Evolutionary conservation across 164 flowering plant species (phyloP).

Genomic region (Vitis rotundifolia): DNA sequence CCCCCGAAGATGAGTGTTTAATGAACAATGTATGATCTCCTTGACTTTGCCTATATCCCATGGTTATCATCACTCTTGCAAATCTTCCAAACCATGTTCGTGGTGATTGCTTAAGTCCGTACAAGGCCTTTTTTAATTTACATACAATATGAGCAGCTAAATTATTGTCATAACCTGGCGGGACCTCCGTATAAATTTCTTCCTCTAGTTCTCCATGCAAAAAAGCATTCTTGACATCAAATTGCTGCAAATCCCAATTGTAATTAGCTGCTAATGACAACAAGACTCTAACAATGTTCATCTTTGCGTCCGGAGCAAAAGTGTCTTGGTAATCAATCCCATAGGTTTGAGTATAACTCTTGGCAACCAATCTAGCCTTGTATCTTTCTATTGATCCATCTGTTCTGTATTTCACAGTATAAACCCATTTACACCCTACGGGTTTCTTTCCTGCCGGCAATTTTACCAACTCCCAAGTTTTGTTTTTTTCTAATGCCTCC

Average conservation of each 20-base stretch:
- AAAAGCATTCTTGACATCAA: slow-evolving; percentile 12
- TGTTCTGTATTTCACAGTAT: background rate
- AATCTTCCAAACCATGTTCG: slow-evolving; percentile 7
- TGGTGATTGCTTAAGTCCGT: slow-evolving; percentile 5
- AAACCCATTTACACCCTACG: too few species aligned
- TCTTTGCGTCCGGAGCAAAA: background rate
- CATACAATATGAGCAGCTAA: background rate
- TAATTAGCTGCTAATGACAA: background rate
- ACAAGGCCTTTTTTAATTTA: background rate
- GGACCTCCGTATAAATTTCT: slow-evolving; percentile 1
- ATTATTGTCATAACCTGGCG: background rate
- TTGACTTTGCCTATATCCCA: slow-evolving; percentile 7
- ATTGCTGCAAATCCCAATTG: background rate
- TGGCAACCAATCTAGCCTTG: slow-evolving; percentile 9
- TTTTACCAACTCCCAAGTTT: background rate
- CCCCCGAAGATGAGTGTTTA: background rate
- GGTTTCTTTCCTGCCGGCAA: too few species aligned
- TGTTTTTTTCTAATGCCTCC: slow-evolving; percentile 7
- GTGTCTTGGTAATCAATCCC: background rate
- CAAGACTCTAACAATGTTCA: background rate
- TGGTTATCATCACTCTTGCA: background rate
- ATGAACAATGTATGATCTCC: slow-evolving; percentile 8
- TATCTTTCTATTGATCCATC: slow-evolving; percentile 4
- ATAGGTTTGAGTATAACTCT: slow-evolving; percentile 9
- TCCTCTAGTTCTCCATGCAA: slow-evolving; percentile 3